Percentiles rank a stretch among this genome's conserved stretches.
Evolutionary conservation across 1,139 yeast genomes (phyloP).

Genomic region (Sugiyamaella japonica): DNA sequence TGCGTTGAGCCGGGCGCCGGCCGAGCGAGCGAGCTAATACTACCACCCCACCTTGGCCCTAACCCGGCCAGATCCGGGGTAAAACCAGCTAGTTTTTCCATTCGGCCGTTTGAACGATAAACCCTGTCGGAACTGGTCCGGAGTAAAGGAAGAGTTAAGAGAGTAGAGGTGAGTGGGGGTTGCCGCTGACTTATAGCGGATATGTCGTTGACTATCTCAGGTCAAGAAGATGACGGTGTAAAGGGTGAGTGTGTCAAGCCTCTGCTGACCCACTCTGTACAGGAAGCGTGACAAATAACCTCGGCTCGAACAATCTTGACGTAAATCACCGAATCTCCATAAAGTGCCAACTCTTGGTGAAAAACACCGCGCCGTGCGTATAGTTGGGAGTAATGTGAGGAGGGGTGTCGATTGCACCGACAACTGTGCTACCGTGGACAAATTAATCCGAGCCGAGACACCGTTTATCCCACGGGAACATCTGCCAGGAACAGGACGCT

Average conservation of each 20-base stretch:
- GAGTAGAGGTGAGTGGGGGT: no score
- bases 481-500: no score
- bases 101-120: neutral
- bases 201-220: no score
- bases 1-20: slow-evolving; percentile 1
- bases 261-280: neutral
- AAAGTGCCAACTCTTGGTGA: no score
- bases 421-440: no score
- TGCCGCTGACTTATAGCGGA: neutral
- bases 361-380: no score
- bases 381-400: no score
- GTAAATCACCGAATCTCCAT: no score
- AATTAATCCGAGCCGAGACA: no score
- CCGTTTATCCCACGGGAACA: no score
- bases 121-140: neutral
- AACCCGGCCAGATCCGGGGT: slow-evolving; percentile 1
- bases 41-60: neutral
- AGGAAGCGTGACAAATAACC: neutral
- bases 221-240: no score
- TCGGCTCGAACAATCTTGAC: neutral
- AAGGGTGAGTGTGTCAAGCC: neutral
- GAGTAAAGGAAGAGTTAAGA: neutral
- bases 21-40: neutral
- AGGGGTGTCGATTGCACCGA: no score
- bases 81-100: neutral